Evolutionary conservation across 345 rosid genomes (phyloP).

Genomic region (Clarkia xantiana): DNA sequence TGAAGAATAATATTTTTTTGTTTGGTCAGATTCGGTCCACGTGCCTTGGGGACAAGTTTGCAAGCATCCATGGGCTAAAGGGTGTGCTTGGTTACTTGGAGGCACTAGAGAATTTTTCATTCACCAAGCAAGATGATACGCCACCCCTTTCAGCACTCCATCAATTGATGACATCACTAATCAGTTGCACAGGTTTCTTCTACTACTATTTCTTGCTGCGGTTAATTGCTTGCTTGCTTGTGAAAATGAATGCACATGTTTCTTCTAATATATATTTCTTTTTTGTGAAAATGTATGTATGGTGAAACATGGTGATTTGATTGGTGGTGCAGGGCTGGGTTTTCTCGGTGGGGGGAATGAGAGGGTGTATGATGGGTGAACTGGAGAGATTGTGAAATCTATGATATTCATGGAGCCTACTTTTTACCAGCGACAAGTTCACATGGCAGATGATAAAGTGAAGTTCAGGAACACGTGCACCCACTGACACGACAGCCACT

Average conservation of each 20-base stretch:
- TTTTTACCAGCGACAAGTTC: slow-evolving; percentile 73
- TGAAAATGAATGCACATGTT: too few relatives aligned
- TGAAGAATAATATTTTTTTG: too few relatives aligned
- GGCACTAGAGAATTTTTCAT: slow-evolving; percentile 83
- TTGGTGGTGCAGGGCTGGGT: slow-evolving; percentile 84
- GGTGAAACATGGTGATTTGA: too few relatives aligned
- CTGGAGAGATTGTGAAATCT: slow-evolving; percentile 57
- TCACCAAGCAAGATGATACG: slow-evolving; percentile 67
- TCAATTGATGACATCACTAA: slow-evolving; percentile 54
- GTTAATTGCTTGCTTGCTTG: too few relatives aligned
- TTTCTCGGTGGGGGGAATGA: slow-evolving; percentile 81
- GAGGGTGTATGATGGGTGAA: slow-evolving; percentile 64
- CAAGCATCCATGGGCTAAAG: slow-evolving; percentile 97
- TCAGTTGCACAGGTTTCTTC: slow-evolving; percentile 66
- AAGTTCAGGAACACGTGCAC: slow-evolving; percentile 89
- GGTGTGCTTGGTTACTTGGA: slow-evolving; percentile 86
- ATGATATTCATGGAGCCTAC: slow-evolving; percentile 81
- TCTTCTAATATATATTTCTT: too few relatives aligned
- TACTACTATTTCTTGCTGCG: too few relatives aligned
- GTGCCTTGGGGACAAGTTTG: slow-evolving; percentile 84
- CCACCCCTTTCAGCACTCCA: slow-evolving; percentile 85
- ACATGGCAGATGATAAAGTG: slow-evolving; percentile 87
- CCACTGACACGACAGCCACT: slow-evolving; percentile 81
- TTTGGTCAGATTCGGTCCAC: slow-evolving; percentile 63
- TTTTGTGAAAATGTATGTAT: too few relatives aligned